phyloP scores from a whole-genome alignment of 2,329 filamentous ascomycete genomes.

The Stagonosporopsis tanaceti region DNA sequence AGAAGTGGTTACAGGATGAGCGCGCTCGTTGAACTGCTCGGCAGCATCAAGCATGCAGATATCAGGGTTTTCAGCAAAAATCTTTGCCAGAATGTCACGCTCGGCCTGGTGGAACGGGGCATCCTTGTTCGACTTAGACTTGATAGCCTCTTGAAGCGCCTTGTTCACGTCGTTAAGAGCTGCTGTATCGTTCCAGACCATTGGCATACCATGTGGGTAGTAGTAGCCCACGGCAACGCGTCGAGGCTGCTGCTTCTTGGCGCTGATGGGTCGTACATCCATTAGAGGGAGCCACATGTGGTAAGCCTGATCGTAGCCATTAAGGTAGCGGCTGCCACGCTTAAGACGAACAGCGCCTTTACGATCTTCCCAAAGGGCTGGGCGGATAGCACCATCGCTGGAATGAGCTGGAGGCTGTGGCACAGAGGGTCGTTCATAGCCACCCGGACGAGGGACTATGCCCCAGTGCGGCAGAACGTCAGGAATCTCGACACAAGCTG shows the following conservation, averaged over 20 bases:
- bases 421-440: constrained; percentile 19
- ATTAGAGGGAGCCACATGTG: constrained; percentile 27
- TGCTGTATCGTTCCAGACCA: constrained; percentile 34
- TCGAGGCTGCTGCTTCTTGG: constrained; percentile 24
- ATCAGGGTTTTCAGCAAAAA: constrained; percentile 25
- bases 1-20: constrained; percentile 14
- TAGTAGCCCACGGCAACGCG: constrained; percentile 25
- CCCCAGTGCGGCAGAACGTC: constrained; percentile 24
- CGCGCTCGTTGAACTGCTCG: constrained; percentile 32
- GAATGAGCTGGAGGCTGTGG: constrained; percentile 16
- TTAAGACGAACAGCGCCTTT: constrained; percentile 29
- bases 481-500: neutral
- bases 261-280: constrained; percentile 35
- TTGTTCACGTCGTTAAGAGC: constrained; percentile 39
- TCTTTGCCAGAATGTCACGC: constrained; percentile 27
- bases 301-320: constrained; percentile 5
- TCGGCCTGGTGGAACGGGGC: constrained; percentile 30
- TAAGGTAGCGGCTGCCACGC: constrained; percentile 20
- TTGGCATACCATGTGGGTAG: constrained; percentile 29
- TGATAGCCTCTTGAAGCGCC: constrained; percentile 35
- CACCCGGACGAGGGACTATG: constrained; percentile 26
- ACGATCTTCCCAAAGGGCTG: constrained; percentile 41
- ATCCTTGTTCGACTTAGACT: constrained; percentile 14
- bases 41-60: constrained; percentile 38
- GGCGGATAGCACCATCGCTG: constrained; percentile 28